Evolutionary conservation across 225 moss, liverwort and hornwort species (phyloP), one percentile per base, ranked within the genome.

Genomic region (Pseudisothecium myosuroides): DNA sequence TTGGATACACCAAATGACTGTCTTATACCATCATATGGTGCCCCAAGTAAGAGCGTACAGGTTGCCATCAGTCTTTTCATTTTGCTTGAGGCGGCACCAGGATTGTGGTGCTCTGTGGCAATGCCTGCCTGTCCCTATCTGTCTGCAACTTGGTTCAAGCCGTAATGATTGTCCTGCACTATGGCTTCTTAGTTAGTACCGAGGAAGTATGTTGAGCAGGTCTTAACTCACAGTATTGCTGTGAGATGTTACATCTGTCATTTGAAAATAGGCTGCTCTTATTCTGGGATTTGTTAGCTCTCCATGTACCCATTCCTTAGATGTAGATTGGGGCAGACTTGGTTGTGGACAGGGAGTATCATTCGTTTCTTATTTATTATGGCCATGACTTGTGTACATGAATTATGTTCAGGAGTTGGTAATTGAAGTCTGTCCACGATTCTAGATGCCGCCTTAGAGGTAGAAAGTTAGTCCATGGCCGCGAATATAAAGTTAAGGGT

Each of bases 91-190:
- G 89, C 73, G 76, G 91, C 92, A 92, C 94, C 90, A 90, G 74
- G 90, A 91, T 91, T 91, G 84, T 91, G 93, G 90, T 91, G 91
- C 87, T 72, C 83, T 87, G 90, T 69, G 84, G 86, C 89, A 87
- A 83, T 47, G 83, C 82, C 78, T 83, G 87, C 80, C 65, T 47
- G 75, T 76, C 91, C 80, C 65, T 47, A 49, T 76, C 91, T 92
- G 80, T 91, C 88, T 86, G 87, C 91, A 89, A 89, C 87, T 80
- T 86, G 89, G 90, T 89, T 89, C 84, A 76, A 78, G 90, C 85
- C 89, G 80, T 89, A 82, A 54, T 86, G 92, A 84, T 89, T 87
- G 89, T 84, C 76, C 69, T 69, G 80, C 83, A 69, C 85, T 85
- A 87, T 65, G 92, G 88, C 91, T 90, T 89, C 75, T 63, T 82